phyloP scores from a whole-genome alignment of 495 filamentous ascomycete genomes.

The Glonium stellatum region DNA sequence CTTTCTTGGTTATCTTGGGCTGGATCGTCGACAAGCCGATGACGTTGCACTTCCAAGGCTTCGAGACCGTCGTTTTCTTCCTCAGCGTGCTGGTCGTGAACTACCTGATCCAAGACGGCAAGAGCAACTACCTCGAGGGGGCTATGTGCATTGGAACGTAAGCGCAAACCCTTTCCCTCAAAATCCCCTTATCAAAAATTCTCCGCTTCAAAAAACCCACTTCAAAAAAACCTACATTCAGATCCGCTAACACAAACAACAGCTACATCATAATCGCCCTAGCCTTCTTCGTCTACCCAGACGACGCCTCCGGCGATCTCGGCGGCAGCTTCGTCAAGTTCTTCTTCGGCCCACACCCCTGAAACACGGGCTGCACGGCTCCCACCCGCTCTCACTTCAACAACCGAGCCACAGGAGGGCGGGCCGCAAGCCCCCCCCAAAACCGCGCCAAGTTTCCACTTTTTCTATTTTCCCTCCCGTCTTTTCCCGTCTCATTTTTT shows the following conservation, averaged over 20 bases:
- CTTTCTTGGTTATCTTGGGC: conserved; percentile 81
- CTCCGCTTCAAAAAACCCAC: too few species aligned
- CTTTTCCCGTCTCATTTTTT: too few species aligned
- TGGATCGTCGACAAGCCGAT: conserved; percentile 82
- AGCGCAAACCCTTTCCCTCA: conserved; percentile 30
- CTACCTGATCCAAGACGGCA: conserved; percentile 87
- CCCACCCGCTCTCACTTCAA: too few species aligned
- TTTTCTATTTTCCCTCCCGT: too few species aligned
- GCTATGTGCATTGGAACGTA: conserved; percentile 77
- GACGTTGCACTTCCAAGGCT: conserved; percentile 86
- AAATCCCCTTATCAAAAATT: too few species aligned
- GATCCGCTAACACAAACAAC: conserved; percentile 24
- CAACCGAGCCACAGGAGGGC: too few species aligned
- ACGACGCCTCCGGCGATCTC: conserved; percentile 42
- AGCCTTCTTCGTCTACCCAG: conserved; percentile 85
- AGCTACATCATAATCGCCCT: conserved; percentile 79
- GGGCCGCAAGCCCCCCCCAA: too few species aligned
- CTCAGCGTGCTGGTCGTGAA: conserved; percentile 84
- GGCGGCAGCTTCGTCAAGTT: conserved; percentile 12
- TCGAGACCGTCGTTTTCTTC: conserved; percentile 93
- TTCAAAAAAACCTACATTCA: too few species aligned
- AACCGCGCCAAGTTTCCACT: too few species aligned
- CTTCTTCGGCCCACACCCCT: conserved; percentile 2
- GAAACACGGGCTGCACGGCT: background rate
- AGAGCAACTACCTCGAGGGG: conserved; percentile 92